A percentile compares a stretch with the other conserved stretches of the same genome.
Evolutionary conservation across 768 basidiomycete genomes (phyloP).

Genomic region (Suillus sp.): DNA sequence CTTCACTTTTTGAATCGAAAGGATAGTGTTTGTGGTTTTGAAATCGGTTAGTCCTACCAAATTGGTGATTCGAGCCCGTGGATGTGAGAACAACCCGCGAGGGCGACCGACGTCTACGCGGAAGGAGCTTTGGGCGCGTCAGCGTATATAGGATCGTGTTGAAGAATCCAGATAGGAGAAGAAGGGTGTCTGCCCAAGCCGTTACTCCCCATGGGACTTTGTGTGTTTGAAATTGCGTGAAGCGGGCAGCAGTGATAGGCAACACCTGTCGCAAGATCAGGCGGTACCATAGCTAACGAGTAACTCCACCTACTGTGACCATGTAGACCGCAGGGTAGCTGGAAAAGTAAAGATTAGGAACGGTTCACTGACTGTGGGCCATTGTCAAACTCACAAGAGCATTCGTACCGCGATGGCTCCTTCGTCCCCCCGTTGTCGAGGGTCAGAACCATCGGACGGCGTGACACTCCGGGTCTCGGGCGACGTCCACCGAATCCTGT

Average conservation of each 20-base stretch:
- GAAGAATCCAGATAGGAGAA: conserved; percentile 46
- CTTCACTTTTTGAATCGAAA: conserved; percentile 5
- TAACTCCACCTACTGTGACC: conserved; percentile 29
- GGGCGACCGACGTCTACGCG: conserved; percentile 15
- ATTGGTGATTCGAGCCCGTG: not conserved
- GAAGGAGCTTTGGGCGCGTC: conserved; percentile 45
- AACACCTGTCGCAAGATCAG: conserved; percentile 28
- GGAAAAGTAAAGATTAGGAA: conserved; percentile 10
- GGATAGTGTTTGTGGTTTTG: conserved; percentile 5
- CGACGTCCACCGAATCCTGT: conserved; percentile 23
- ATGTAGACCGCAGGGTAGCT: conserved; percentile 52
- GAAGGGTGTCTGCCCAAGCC: conserved; percentile 43
- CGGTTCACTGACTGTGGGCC: not conserved
- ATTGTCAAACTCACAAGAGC: conserved; percentile 44
- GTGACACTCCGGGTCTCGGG: conserved; percentile 14
- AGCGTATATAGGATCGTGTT: conserved; percentile 42
- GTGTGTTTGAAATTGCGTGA: conserved; percentile 35
- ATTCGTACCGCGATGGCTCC: conserved; percentile 43
- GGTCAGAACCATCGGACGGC: not conserved
- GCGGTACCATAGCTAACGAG: not conserved
- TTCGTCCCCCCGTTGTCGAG: conserved; percentile 10
- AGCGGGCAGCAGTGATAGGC: conserved; percentile 45
- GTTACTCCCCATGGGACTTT: conserved; percentile 38
- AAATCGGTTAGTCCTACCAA: conserved; percentile 1
- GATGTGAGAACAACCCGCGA: conserved; percentile 9